Percentiles rank a stretch among this genome's conserved stretches.
Evolutionary conservation across 306 rosid species (phyloP).

Genomic region (Inga laurina): DNA sequence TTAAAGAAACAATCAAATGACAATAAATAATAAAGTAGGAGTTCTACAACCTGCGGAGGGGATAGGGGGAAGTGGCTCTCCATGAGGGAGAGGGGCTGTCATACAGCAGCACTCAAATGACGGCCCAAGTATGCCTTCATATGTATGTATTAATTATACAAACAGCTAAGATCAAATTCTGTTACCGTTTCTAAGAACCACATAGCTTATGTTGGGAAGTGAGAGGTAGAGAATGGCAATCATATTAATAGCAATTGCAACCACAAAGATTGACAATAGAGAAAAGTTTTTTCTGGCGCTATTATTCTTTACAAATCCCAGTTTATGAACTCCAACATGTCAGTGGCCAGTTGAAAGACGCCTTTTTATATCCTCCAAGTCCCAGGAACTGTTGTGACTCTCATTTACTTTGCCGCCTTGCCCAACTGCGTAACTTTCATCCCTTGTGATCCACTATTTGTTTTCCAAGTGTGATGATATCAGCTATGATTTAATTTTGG

Average conservation of each 20-base stretch:
- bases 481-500: not conserved
- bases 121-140: not conserved
- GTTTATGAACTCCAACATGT: not conserved
- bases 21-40: not conserved
- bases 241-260: slow-evolving; percentile 6
- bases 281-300: not conserved
- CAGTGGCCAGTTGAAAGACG: not conserved
- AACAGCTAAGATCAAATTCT: not conserved
- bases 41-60: not conserved
- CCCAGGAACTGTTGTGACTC: slow-evolving; percentile 15
- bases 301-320: not conserved
- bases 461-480: not conserved
- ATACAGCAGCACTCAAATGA: not conserved
- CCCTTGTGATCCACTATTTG: not conserved
- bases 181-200: not conserved
- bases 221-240: slow-evolving; percentile 13
- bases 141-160: not conserved
- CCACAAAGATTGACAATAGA: not conserved
- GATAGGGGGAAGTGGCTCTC: not conserved
- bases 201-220: not conserved
- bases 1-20: slow-evolving; percentile 5
- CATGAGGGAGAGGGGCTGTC: not conserved
- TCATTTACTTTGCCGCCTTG: not conserved
- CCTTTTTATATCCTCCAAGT: slow-evolving; percentile 1
- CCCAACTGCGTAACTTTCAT: slow-evolving; percentile 3